Evolutionary conservation across 768 basidiomycete species (phyloP).

Genomic region (Amanita phalloides): DNA sequence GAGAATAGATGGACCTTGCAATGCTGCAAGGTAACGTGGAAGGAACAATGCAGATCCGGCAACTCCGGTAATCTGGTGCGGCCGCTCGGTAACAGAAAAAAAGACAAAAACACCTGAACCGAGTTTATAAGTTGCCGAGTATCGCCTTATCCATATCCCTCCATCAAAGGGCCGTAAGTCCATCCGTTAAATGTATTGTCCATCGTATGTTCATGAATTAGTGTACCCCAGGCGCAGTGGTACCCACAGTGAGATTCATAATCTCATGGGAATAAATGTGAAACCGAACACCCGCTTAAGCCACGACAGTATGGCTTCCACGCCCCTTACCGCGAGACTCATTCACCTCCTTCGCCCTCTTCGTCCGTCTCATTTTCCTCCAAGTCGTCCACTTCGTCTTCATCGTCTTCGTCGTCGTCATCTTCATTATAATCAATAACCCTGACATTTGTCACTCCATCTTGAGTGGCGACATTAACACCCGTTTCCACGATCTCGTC

Average conservation of each 20-base stretch:
- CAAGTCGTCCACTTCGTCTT: constrained; percentile 16
- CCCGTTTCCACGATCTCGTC: constrained; percentile 28
- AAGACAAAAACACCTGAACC: background rate
- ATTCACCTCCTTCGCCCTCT: constrained; percentile 1
- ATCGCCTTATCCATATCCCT: background rate
- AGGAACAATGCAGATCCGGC: background rate
- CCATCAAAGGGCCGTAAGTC: background rate
- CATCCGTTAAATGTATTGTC: background rate
- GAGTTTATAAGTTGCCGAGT: background rate
- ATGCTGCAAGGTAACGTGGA: too few species aligned
- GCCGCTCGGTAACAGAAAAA: background rate
- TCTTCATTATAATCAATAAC: constrained; percentile 15
- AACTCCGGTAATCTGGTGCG: background rate
- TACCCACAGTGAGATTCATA: background rate
- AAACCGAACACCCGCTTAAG: background rate
- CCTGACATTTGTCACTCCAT: constrained; percentile 7
- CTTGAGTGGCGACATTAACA: constrained; percentile 13
- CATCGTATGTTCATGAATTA: background rate
- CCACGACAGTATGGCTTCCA: background rate
- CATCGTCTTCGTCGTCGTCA: constrained; percentile 13
- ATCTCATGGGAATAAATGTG: background rate
- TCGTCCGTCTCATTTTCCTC: constrained; percentile 10
- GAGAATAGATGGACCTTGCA: too few species aligned
- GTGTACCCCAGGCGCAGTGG: background rate
- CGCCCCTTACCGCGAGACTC: background rate